Evolutionary conservation across 352 stramenopile species (phyloP).

Genomic region (Saprolegnia diclina): DNA sequence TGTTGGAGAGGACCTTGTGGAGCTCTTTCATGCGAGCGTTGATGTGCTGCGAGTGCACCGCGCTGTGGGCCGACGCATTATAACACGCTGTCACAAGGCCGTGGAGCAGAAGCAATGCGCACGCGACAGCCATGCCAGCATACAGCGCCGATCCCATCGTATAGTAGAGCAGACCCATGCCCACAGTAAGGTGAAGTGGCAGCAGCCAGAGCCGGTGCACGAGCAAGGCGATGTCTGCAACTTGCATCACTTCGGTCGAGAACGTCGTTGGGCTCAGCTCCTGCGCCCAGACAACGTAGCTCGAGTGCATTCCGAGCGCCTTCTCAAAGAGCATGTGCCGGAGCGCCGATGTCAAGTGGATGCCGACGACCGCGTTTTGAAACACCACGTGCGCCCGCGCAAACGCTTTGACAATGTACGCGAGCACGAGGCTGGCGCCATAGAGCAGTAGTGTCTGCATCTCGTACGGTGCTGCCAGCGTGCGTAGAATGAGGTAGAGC

Average conservation of each 20-base stretch:
- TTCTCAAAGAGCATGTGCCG: constrained; percentile 24
- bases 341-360: constrained; percentile 15
- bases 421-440: background rate
- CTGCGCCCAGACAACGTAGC: background rate
- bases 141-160: constrained; percentile 8
- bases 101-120: constrained; percentile 12
- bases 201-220: constrained; percentile 7
- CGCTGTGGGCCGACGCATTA: background rate
- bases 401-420: background rate
- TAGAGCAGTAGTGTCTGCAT: background rate
- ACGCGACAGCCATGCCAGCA: background rate
- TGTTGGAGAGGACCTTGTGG: background rate
- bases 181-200: background rate
- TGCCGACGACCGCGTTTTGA: constrained; percentile 3
- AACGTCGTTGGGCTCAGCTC: constrained; percentile 14
- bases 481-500: constrained; percentile 4
- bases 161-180: constrained; percentile 19
- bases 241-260: constrained; percentile 18
- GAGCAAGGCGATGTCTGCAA: background rate
- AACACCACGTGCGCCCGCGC: background rate
- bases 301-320: background rate
- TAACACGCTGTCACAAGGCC: background rate
- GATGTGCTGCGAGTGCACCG: background rate
- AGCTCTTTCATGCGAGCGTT: constrained; percentile 15
- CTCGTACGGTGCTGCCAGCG: background rate